These are phyloP conservation scores for Alternaria arbusti DNA, from an alignment of 2,329 filamentous ascomycete genomes.

Conservation along the genomic window DNA sequence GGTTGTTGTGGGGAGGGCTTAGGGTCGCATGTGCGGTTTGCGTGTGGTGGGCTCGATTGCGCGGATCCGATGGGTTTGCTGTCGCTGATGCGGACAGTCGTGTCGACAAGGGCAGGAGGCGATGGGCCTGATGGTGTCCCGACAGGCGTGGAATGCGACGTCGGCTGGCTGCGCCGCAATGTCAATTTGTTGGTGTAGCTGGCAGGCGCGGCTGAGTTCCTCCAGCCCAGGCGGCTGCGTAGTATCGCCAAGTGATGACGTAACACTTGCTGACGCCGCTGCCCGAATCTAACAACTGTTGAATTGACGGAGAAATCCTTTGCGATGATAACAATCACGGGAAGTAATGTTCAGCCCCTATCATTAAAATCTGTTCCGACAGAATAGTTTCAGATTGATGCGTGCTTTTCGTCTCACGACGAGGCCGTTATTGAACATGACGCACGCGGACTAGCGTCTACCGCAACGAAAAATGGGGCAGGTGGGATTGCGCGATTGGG, in stretches of 20 bases:
- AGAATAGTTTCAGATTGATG: neutral
- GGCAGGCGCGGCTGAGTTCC: constrained; percentile 27
- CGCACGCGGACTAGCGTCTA: constrained; percentile 19
- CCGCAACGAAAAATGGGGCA: constrained; percentile 8
- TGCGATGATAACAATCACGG: neutral
- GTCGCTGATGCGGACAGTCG: neutral
- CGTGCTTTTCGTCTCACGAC: constrained; percentile 12
- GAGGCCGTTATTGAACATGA: neutral
- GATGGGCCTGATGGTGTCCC: neutral
- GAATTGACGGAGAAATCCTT: neutral
- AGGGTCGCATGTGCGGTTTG: constrained; percentile 17
- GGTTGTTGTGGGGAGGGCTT: neutral
- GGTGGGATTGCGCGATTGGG: constrained; percentile 4
- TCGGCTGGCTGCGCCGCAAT: constrained; percentile 11
- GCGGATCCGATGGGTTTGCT: constrained; percentile 10
- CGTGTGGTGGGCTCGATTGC: constrained; percentile 13
- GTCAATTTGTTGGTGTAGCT: constrained; percentile 19
- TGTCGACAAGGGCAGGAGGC: neutral
- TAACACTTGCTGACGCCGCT: constrained; percentile 21
- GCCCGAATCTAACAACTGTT: neutral
- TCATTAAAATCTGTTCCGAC: neutral
- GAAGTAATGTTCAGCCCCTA: neutral
- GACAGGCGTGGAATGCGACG: neutral
- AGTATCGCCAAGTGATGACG: constrained; percentile 34
- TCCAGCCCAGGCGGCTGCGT: constrained; percentile 7